Evolutionary conservation across 1,284 basidiomycete genomes (phyloP).

Genomic region (Volvariella surrecta): DNA sequence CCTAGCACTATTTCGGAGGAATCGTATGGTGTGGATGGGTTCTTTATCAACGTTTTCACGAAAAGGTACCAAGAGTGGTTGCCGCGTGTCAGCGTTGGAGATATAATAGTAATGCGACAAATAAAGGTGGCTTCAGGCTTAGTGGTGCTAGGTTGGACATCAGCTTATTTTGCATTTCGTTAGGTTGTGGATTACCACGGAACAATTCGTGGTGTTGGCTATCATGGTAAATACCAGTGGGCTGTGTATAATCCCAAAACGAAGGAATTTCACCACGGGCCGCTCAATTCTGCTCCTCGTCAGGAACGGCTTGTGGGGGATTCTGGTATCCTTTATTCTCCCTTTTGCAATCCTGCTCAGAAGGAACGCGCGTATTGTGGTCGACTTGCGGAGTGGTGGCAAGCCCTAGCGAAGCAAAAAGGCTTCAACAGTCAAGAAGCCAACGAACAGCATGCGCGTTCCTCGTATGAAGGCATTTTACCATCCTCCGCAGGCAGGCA

Average conservation of each 20-base stretch:
- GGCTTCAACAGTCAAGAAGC: constrained; percentile 11
- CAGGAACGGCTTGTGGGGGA: constrained; percentile 18
- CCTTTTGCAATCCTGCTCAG: constrained; percentile 23
- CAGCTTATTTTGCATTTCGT: neutral
- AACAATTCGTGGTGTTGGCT: constrained; percentile 28
- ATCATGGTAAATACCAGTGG: constrained; percentile 30
- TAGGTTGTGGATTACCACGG: constrained; percentile 25
- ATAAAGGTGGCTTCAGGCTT: constrained; percentile 24
- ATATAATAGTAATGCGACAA: constrained; percentile 34
- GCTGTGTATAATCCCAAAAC: constrained; percentile 23
- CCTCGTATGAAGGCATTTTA: too few relatives aligned
- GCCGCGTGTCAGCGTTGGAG: constrained; percentile 33
- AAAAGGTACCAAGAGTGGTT: constrained; percentile 37
- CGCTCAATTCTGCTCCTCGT: constrained; percentile 18
- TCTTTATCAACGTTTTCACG: constrained; percentile 45
- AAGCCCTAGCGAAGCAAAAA: constrained; percentile 21
- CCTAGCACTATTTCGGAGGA: constrained; percentile 18
- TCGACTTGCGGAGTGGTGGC: constrained; percentile 48
- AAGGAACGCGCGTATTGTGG: constrained; percentile 24
- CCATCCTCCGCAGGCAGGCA: constrained; percentile 12
- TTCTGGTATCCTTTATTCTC: constrained; percentile 20
- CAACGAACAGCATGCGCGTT: too few relatives aligned
- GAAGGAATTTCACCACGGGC: constrained; percentile 22
- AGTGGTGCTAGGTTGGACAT: neutral
- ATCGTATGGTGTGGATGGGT: constrained; percentile 15